These are phyloP conservation scores for Dalbergia cultrata DNA, from an alignment of 306 rosid species.

Conservation along the genomic window DNA sequence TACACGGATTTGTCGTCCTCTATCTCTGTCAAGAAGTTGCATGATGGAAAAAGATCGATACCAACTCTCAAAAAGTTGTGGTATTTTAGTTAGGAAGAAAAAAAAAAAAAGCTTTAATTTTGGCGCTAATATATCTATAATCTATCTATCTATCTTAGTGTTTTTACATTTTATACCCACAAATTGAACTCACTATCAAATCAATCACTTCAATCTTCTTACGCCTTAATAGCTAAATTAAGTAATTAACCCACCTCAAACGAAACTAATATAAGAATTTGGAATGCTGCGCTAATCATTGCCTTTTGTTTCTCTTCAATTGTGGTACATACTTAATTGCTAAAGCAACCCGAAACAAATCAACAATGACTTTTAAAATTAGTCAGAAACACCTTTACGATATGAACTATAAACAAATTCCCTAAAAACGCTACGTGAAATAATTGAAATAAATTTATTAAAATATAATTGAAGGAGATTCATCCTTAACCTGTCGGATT, in stretches of 20 bases:
- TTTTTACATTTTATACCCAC: too few species aligned
- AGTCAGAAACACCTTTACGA: neutral
- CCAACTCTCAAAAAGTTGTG: too few species aligned
- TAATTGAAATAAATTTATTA: neutral
- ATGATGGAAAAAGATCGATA: too few species aligned
- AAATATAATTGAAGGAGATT: neutral
- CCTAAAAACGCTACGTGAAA: neutral
- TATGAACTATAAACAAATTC: neutral
- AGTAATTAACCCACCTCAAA: neutral
- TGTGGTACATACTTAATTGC: neutral
- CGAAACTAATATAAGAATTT: neutral
- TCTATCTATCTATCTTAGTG: neutral
- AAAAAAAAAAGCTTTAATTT: too few species aligned
- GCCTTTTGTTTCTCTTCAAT: neutral
- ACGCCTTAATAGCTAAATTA: neutral
- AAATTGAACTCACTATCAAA: neutral
- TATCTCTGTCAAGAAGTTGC: constrained; percentile 36
- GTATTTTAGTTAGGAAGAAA: too few species aligned
- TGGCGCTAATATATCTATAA: too few species aligned
- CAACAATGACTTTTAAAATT: neutral
- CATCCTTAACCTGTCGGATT: too few species aligned
- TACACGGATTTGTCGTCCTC: neutral
- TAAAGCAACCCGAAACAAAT: neutral
- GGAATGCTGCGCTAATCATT: neutral
- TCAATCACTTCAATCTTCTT: neutral